These are phyloP conservation scores for Zasmidium citrigriseum DNA, from an alignment of 2,329 filamentous ascomycete species.

Conservation along the genomic window DNA sequence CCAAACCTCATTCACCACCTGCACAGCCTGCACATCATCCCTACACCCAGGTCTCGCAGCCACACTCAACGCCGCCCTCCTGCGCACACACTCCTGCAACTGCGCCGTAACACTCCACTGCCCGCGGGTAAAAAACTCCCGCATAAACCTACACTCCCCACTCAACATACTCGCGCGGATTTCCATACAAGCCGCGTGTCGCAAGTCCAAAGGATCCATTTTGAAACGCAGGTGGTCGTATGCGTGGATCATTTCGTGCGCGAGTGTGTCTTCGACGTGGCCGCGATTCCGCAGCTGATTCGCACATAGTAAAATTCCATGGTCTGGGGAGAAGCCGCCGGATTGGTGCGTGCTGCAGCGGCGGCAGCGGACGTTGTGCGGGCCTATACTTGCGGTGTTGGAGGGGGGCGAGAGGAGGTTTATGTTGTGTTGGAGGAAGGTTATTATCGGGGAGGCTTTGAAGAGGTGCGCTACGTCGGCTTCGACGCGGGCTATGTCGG, in stretches of 20 bases:
- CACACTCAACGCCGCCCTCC: constrained; percentile 77
- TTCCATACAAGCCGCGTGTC: constrained; percentile 93
- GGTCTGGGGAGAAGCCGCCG: constrained; percentile 82
- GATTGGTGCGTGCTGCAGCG: constrained; percentile 69
- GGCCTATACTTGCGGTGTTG: constrained; percentile 63
- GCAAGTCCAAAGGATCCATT: constrained; percentile 77
- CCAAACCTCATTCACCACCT: constrained; percentile 97
- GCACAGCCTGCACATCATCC: constrained; percentile 81
- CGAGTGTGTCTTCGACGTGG: constrained; percentile 89
- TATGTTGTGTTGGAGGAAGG: constrained; percentile 84
- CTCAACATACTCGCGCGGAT: constrained; percentile 91
- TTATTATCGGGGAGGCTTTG: constrained; percentile 79
- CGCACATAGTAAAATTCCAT: constrained; percentile 89
- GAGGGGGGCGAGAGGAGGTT: constrained; percentile 62
- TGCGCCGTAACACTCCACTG: constrained; percentile 91
- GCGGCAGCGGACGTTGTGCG: constrained; percentile 76
- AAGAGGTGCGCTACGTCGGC: constrained; percentile 81
- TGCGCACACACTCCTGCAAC: constrained; percentile 87
- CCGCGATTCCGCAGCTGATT: constrained; percentile 81
- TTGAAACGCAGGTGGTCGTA: constrained; percentile 93
- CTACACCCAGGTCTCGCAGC: constrained; percentile 76
- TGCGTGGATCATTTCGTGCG: constrained; percentile 97
- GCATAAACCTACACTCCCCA: constrained; percentile 87
- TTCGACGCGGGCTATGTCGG: constrained; percentile 81
- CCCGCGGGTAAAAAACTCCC: constrained; percentile 80